A percentile compares a stretch with the other conserved stretches of the same genome.
phyloP scores from a whole-genome alignment of 1,284 basidiomycete species.

The Phylloporus gajari region DNA sequence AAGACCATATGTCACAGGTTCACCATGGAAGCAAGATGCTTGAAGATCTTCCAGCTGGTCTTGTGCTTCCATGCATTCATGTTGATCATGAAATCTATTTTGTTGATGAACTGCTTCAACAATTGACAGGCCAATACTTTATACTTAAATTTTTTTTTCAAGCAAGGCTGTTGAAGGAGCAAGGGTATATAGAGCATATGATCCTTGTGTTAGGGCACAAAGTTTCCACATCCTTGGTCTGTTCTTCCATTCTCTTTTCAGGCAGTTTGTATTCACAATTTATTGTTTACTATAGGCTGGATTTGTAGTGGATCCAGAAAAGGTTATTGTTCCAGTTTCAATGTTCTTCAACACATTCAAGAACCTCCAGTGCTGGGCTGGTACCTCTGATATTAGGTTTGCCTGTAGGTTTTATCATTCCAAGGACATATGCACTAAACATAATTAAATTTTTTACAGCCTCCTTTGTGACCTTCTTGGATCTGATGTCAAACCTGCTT shows the following conservation, averaged over 20 bases:
- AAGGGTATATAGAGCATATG: not conserved
- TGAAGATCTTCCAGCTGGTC: slow-evolving; percentile 24
- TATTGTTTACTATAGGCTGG: slow-evolving; percentile 22
- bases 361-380: slow-evolving; percentile 12
- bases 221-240: slow-evolving; percentile 6
- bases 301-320: slow-evolving; percentile 20
- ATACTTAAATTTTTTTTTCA: slow-evolving; percentile 36
- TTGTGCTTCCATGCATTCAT: slow-evolving; percentile 28
- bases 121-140: slow-evolving; percentile 29
- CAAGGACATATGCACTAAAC: too few relatives aligned
- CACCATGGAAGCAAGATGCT: slow-evolving; percentile 41
- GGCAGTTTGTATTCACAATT: too few relatives aligned
- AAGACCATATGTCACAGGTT: slow-evolving; percentile 34
- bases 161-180: slow-evolving; percentile 3
- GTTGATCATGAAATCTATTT: slow-evolving; percentile 32
- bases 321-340: slow-evolving; percentile 11
- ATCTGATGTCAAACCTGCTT: slow-evolving; percentile 27
- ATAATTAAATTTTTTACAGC: not conserved
- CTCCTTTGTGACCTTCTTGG: not conserved
- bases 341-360: slow-evolving; percentile 21
- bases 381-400: not conserved
- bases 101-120: slow-evolving; percentile 34
- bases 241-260: slow-evolving; percentile 15
- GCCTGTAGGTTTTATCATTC: slow-evolving; percentile 1
- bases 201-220: slow-evolving; percentile 16